These are phyloP conservation scores for Vicia villosa DNA, from an alignment of 306 rosid genomes.

Conservation along the genomic window DNA sequence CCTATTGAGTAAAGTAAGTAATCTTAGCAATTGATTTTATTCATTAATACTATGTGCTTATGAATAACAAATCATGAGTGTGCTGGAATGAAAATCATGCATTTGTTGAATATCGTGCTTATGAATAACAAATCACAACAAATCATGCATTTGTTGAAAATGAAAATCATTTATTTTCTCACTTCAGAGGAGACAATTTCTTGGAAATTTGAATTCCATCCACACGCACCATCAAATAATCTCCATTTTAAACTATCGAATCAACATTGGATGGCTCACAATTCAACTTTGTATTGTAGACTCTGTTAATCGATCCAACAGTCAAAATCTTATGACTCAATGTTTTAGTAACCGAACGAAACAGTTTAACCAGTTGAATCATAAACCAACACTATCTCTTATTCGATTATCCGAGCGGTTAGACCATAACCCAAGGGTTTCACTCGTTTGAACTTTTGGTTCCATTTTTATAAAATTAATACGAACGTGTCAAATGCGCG, in stretches of 20 bases:
- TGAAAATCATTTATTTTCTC: too few species aligned
- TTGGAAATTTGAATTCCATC: neutral
- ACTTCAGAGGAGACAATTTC: too few species aligned
- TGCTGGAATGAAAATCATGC: neutral
- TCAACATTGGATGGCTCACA: neutral
- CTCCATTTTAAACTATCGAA: neutral
- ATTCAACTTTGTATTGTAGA: neutral
- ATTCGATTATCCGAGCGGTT: neutral
- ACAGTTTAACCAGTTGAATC: neutral
- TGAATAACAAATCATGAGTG: neutral
- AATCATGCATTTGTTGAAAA: too few species aligned
- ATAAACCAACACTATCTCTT: neutral
- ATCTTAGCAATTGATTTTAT: neutral
- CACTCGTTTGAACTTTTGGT: neutral
- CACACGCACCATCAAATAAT: neutral
- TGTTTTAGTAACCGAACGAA: neutral
- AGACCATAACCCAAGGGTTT: neutral
- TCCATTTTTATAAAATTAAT: too few species aligned
- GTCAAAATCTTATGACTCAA: neutral
- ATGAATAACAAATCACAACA: neutral
- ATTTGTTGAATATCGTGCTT: neutral
- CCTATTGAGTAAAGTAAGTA: neutral
- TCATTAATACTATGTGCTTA: neutral
- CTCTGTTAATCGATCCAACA: neutral
- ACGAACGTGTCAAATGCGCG: neutral